phyloP scores from a whole-genome alignment of 2,329 filamentous ascomycete genomes.

The Exophiala calicioides region DNA sequence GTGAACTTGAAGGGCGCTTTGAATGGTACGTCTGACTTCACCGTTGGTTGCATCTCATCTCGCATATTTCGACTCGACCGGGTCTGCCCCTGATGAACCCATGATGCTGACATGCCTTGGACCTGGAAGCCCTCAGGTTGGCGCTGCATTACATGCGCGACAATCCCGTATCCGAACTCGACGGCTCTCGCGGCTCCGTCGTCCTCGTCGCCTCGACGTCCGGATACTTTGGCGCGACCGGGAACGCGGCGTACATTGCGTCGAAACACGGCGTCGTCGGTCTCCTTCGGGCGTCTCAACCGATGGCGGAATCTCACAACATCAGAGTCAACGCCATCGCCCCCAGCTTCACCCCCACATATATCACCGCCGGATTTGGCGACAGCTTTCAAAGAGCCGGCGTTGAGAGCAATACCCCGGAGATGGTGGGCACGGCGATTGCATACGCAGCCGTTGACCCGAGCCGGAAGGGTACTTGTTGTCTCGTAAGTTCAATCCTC shows the following conservation, averaged over 20 bases:
- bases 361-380: slow-evolving; percentile 45
- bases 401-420: slow-evolving; percentile 45
- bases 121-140: slow-evolving; percentile 37
- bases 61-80: neutral
- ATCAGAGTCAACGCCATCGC: slow-evolving; percentile 51
- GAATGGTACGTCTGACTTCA: slow-evolving; percentile 46
- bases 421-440: slow-evolving; percentile 45
- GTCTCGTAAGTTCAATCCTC: slow-evolving; percentile 31
- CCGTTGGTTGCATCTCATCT: too few relatives aligned
- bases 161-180: slow-evolving; percentile 15
- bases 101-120: too few relatives aligned
- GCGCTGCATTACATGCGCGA: slow-evolving; percentile 34
- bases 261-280: slow-evolving; percentile 48
- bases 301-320: slow-evolving; percentile 36
- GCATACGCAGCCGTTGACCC: slow-evolving; percentile 41
- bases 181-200: slow-evolving; percentile 36
- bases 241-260: slow-evolving; percentile 45
- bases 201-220: slow-evolving; percentile 46
- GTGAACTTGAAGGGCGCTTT: slow-evolving; percentile 49
- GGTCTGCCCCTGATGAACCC: slow-evolving; percentile 28
- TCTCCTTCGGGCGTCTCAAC: slow-evolving; percentile 42
- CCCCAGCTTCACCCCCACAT: slow-evolving; percentile 52
- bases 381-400: slow-evolving; percentile 42
- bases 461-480: slow-evolving; percentile 32
- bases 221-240: slow-evolving; percentile 47